Conservation (phyloP, 2,329 filamentous ascomycete species). For the Blumeria graminis region DNA sequence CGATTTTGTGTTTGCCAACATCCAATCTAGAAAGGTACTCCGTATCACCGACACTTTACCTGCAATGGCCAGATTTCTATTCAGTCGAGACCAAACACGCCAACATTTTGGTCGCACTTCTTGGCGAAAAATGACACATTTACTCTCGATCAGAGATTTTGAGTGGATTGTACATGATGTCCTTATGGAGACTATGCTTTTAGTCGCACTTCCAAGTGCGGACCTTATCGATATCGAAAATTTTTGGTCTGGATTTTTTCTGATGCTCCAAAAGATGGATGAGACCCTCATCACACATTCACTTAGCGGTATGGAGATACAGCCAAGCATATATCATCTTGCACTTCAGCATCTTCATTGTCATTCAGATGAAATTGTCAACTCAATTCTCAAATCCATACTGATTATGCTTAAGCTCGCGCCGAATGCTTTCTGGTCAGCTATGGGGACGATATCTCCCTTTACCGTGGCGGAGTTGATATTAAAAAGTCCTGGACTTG, state of each 20-base stretch:
- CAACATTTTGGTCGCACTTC: slow-evolving; percentile 40
- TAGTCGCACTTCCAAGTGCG: slow-evolving; percentile 30
- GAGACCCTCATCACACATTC: slow-evolving; percentile 53
- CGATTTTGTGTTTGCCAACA: slow-evolving; percentile 58
- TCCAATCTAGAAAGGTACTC: slow-evolving; percentile 57
- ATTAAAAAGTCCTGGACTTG: slow-evolving; percentile 45
- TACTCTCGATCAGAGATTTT: slow-evolving; percentile 49
- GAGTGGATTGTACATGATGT: slow-evolving; percentile 67
- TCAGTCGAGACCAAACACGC: slow-evolving; percentile 41
- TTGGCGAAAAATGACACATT: slow-evolving; percentile 40
- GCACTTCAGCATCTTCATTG: slow-evolving; percentile 29
- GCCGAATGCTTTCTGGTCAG: slow-evolving; percentile 65
- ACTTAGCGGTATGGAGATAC: slow-evolving; percentile 54
- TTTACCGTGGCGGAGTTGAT: slow-evolving; percentile 65
- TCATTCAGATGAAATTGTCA: slow-evolving; percentile 32
- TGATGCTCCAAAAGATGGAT: slow-evolving; percentile 51
- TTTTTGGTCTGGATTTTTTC: slow-evolving; percentile 58
- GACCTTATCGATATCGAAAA: slow-evolving; percentile 29
- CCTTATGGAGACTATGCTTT: slow-evolving; percentile 39
- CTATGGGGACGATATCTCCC: slow-evolving; percentile 58
- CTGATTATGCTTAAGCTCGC: slow-evolving; percentile 50
- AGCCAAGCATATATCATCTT: slow-evolving; percentile 44
- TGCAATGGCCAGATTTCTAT: slow-evolving; percentile 66
- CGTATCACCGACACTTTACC: slow-evolving; percentile 55
- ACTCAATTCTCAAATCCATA: slow-evolving; percentile 46